These are phyloP conservation scores for Jatropha curcas DNA, from an alignment of 345 rosid species.

Conservation along the genomic window DNA sequence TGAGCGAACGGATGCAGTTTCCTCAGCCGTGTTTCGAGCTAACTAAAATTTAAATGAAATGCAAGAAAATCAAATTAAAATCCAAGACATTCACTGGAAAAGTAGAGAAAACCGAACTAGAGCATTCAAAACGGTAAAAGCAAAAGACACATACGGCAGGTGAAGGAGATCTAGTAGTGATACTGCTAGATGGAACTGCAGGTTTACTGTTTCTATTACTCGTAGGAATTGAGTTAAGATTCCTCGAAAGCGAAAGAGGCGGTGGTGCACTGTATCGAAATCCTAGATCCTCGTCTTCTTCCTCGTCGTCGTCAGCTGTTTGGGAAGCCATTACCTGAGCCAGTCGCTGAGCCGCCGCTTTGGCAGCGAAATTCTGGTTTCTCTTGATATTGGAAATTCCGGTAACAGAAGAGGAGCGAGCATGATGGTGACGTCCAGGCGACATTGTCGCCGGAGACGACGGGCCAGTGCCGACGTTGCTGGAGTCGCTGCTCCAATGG, in stretches of 20 bases:
- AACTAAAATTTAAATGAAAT: constrained; percentile 39
- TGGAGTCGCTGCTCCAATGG: constrained; percentile 28
- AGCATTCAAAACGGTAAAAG: background rate
- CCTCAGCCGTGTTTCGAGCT: constrained; percentile 53
- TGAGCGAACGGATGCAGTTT: constrained; percentile 46
- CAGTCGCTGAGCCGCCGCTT: constrained; percentile 88
- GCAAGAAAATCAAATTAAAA: constrained; percentile 18
- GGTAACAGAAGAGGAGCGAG: constrained; percentile 31
- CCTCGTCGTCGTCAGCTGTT: constrained; percentile 60
- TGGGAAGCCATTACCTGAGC: constrained; percentile 98
- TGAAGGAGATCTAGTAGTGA: constrained; percentile 78
- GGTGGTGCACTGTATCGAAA: constrained; percentile 90
- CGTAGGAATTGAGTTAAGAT: constrained; percentile 21
- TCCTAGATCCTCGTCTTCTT: constrained; percentile 68
- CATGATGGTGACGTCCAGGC: constrained; percentile 22
- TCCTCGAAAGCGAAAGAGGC: constrained; percentile 65
- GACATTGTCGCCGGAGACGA: constrained; percentile 11
- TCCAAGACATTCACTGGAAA: background rate
- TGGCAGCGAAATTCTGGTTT: constrained; percentile 84
- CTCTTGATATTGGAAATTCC: constrained; percentile 20
- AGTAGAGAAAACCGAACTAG: background rate
- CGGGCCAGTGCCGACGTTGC: background rate
- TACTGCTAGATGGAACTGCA: constrained; percentile 44
- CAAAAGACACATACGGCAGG: constrained; percentile 57
- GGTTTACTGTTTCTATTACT: constrained; percentile 21